Conservation (phyloP, 129 eudicot genomes). For the Gnaphalium uliginosum region DNA sequence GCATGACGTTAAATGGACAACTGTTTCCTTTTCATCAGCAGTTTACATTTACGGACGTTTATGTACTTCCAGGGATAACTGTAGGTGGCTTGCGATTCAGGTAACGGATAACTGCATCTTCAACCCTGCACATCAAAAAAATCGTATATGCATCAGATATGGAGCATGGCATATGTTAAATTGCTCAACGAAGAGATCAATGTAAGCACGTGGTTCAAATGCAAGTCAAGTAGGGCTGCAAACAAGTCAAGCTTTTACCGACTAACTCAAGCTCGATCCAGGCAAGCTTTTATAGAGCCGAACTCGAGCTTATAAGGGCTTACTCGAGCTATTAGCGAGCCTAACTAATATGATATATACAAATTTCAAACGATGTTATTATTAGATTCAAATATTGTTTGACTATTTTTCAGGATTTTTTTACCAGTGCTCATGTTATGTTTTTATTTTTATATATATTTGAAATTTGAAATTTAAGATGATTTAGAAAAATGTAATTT, state of each 20-base stretch:
- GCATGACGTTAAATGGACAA: background rate
- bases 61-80: slow-evolving; percentile 59
- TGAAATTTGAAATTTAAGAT: no score
- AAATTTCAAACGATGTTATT: background rate
- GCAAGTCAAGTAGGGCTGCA: background rate
- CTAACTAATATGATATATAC: background rate
- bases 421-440: background rate
- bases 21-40: slow-evolving; percentile 4
- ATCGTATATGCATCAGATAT: background rate
- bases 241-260: background rate
- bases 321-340: background rate
- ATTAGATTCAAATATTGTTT: background rate
- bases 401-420: background rate
- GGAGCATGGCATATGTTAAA: background rate
- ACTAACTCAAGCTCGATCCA: no score
- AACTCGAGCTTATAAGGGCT: background rate
- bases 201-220: background rate
- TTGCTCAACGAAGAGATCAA: background rate
- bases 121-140: slow-evolving; percentile 67
- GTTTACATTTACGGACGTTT: slow-evolving; percentile 18
- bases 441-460: no score
- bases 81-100: slow-evolving; percentile 73
- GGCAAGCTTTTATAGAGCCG: background rate
- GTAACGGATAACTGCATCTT: slow-evolving; percentile 97
- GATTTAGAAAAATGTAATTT: no score